Evolutionary conservation across 768 basidiomycete genomes (phyloP).

Genomic region (Antrodiella citrinella): DNA sequence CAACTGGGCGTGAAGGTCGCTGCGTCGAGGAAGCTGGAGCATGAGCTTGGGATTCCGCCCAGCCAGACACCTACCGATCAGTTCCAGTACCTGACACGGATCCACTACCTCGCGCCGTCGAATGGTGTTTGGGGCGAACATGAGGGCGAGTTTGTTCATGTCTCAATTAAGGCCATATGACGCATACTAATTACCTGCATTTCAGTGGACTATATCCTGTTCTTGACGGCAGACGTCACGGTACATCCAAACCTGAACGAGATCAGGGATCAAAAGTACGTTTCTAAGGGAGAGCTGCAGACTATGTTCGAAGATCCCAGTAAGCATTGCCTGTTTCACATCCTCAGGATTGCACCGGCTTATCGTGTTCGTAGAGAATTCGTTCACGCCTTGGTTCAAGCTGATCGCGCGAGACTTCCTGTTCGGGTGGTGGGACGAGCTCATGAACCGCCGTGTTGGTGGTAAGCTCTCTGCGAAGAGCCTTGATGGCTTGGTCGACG

Average conservation of each 20-base stretch:
- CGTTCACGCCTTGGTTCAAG: constrained; percentile 99
- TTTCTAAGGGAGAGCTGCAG: constrained; percentile 83
- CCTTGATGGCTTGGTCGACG: constrained; percentile 59
- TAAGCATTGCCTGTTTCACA: constrained; percentile 25
- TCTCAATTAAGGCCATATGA: too few species aligned
- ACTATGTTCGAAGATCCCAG: constrained; percentile 81
- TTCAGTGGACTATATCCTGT: constrained; percentile 95
- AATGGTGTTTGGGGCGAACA: constrained; percentile 96
- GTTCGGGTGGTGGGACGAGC: constrained; percentile 97
- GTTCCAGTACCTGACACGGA: constrained; percentile 92
- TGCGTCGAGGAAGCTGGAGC: constrained; percentile 92
- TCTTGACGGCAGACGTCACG: constrained; percentile 82
- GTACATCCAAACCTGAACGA: constrained; percentile 83
- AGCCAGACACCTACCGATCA: constrained; percentile 70
- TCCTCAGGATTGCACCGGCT: constrained; percentile 1
- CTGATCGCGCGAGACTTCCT: constrained; percentile 95
- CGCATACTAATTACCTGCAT: too few species aligned
- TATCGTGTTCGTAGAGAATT: constrained; percentile 45
- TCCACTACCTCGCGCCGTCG: constrained; percentile 95
- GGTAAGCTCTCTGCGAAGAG: constrained; percentile 59
- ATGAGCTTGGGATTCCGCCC: constrained; percentile 89
- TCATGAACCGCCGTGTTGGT: constrained; percentile 50
- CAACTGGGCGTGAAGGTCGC: constrained; percentile 83
- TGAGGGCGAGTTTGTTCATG: constrained; percentile 56
- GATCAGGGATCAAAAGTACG: constrained; percentile 86